phyloP scores from a whole-genome alignment of 1,284 basidiomycete genomes.

The Neotropicomus parvogracilis region DNA sequence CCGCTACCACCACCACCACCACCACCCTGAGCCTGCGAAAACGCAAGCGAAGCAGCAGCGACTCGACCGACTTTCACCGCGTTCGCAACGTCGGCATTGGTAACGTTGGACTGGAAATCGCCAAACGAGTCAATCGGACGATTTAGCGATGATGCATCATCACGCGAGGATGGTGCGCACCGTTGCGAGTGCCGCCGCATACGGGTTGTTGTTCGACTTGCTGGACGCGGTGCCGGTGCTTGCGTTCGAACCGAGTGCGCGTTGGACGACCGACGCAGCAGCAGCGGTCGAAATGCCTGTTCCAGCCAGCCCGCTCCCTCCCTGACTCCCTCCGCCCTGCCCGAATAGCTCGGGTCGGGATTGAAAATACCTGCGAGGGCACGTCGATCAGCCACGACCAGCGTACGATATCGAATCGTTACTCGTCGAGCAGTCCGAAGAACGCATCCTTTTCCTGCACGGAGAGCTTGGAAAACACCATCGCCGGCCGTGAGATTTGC shows the following conservation, averaged over 20 bases:
- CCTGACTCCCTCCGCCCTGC: constrained; percentile 10
- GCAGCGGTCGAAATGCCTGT: constrained; percentile 24
- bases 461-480: constrained; percentile 69
- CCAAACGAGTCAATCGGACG: no score
- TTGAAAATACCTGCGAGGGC: constrained; percentile 63
- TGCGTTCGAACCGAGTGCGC: constrained; percentile 41
- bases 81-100: constrained; percentile 18
- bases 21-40: constrained; percentile 17
- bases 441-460: constrained; percentile 72
- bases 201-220: constrained; percentile 32
- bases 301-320: constrained; percentile 15
- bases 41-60: constrained; percentile 48
- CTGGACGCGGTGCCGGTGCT: constrained; percentile 33
- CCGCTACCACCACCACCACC: no score
- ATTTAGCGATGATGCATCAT: no score
- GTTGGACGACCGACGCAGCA: constrained; percentile 46
- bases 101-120: no score
- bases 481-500: constrained; percentile 25
- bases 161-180: no score
- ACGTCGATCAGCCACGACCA: neutral
- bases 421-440: constrained; percentile 77
- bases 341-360: constrained; percentile 65
- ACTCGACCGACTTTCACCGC: constrained; percentile 41
- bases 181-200: constrained; percentile 17
- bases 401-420: constrained; percentile 21